These are phyloP conservation scores for Phoma sp. DNA, from an alignment of 2,329 filamentous ascomycete genomes.

Conservation along the genomic window DNA sequence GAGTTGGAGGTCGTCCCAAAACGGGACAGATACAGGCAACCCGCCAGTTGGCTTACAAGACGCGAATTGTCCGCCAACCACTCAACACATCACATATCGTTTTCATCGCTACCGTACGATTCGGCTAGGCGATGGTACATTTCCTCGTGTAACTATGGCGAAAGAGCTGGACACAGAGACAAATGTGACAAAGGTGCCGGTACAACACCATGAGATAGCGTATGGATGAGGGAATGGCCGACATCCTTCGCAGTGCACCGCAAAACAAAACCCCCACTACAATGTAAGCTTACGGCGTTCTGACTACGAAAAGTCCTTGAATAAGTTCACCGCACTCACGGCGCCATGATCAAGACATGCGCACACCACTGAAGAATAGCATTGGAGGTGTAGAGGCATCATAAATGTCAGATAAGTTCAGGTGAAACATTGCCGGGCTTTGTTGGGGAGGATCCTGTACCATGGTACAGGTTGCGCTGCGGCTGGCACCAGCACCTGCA, in stretches of 20 bases:
- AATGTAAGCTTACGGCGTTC: background rate
- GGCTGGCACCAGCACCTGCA: background rate
- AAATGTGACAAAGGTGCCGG: background rate
- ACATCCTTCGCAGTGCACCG: background rate
- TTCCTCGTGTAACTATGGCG: too few relatives aligned
- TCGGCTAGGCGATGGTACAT: too few relatives aligned
- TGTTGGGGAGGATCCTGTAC: background rate
- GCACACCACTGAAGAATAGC: background rate
- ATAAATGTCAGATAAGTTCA: background rate
- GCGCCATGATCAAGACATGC: background rate
- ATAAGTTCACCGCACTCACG: too few relatives aligned
- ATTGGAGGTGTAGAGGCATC: background rate
- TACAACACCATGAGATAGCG: background rate
- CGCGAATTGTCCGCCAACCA: background rate
- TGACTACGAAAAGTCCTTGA: background rate
- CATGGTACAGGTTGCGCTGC: background rate
- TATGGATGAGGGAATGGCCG: background rate
- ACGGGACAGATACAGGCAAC: conserved; percentile 5
- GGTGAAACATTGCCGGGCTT: background rate
- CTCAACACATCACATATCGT: background rate
- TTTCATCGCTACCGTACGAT: background rate
- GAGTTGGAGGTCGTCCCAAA: conserved; percentile 8
- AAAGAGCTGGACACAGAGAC: conserved; percentile 2
- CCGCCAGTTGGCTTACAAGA: background rate
- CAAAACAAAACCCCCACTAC: background rate